Evolutionary conservation across 225 moss, liverwort and hornwort species (phyloP), one percentile per base, ranked within the genome.

Genomic region (Marchantia polymorpha): DNA sequence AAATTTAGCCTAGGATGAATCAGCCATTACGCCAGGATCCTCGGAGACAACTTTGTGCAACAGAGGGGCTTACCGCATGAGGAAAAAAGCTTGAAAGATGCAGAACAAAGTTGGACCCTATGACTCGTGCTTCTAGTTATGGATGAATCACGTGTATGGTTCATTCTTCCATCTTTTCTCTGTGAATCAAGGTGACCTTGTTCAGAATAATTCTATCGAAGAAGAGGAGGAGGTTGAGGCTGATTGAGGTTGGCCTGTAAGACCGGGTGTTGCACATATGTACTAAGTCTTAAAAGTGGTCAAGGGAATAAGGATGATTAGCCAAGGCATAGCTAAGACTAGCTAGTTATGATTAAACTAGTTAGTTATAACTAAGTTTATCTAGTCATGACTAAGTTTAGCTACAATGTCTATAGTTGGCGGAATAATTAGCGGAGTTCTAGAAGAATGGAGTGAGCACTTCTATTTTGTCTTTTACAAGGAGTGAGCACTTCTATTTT

Each of bases 31-130:
- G 90, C 69, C 91, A 89, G 77, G 93, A 93, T 69, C 86, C 91
- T 13, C 72, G 86, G 69, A 93, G 95, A 93, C 93, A 93, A 78
- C 88, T 99, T 81, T 92, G 90, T 86, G 85, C 92, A 64, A 95
- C 91, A 73, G 99, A 99, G 87, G 99, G 99, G 39, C 99, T 83
- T 99, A 93, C 72, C 92, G 99, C 73, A 99, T 99, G 99, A 89
- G 99, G 81, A n/a, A 99, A 99, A 84, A 99, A 93, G 87, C 81
- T 99, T 50, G 95, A 99, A 87, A 91, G 95, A 67, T 89, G 88
- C 56, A 95, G 93, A 80, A 87, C 91, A 46, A 86, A 91, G 72
- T 84, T 90, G 81, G 86, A 88, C 73, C 85, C 87, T 58, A 89
- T 90, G 13, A 68, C 75, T 56, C 73, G 72, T 63, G 47, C 31